Conservation (phyloP, 176 grass and related monocot species). For the Dactylis glomerata region DNA sequence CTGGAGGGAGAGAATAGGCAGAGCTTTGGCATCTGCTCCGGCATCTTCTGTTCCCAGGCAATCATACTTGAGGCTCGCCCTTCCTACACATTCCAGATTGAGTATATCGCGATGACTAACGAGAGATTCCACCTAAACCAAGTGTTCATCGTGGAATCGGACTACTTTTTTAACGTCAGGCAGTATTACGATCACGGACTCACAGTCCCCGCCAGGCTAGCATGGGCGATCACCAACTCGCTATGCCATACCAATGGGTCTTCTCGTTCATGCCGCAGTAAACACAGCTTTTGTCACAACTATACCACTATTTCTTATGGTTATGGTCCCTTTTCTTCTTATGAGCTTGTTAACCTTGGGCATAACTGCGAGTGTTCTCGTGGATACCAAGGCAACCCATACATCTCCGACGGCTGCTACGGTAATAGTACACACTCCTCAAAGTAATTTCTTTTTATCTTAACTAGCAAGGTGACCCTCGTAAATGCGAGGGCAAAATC, state of each 20-base stretch:
- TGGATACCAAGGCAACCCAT: slow-evolving; percentile 52
- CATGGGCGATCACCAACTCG: slow-evolving; percentile 36
- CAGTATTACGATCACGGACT: too few relatives aligned
- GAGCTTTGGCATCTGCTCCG: neutral
- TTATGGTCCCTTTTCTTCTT: too few relatives aligned
- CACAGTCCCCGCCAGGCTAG: slow-evolving; percentile 1
- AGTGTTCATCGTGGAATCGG: neutral
- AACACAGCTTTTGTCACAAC: slow-evolving; percentile 29
- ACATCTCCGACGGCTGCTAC: slow-evolving; percentile 31
- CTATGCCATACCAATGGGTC: neutral
- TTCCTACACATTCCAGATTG: neutral
- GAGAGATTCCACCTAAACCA: too few relatives aligned
- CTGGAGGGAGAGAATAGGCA: neutral
- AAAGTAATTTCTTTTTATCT: neutral
- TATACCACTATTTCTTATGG: neutral
- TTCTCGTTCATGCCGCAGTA: slow-evolving; percentile 23
- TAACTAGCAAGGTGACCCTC: too few relatives aligned
- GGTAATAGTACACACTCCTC: slow-evolving; percentile 31
- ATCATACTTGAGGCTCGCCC: neutral
- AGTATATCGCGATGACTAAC: too few relatives aligned
- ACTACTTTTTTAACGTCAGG: neutral
- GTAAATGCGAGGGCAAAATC: too few relatives aligned
- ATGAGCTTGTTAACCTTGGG: neutral
- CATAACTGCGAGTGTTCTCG: slow-evolving; percentile 27
- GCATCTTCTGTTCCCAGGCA: slow-evolving; percentile 25